Conservation (phyloP, 2,329 filamentous ascomycete species). For the Fusarium pseudonygamai region DNA sequence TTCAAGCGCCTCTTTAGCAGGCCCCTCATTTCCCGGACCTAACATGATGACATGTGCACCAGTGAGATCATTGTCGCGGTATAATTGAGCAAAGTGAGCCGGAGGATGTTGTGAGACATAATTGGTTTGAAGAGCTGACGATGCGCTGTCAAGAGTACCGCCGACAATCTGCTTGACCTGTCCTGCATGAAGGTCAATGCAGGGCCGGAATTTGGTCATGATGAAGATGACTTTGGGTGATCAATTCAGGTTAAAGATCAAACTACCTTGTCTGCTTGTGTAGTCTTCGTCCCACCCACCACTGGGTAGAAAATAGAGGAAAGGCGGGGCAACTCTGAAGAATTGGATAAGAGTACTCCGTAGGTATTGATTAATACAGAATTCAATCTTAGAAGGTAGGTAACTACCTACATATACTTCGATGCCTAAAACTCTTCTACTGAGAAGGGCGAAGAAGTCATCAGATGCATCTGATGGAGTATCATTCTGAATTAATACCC, state of each 20-base stretch:
- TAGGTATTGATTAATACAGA: background rate
- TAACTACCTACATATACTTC: no score
- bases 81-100: slow-evolving; percentile 82
- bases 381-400: background rate
- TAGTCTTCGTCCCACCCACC: background rate
- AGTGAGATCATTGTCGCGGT: slow-evolving; percentile 75
- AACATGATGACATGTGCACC: slow-evolving; percentile 98
- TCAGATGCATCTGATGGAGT: background rate
- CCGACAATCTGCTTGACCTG: slow-evolving; percentile 99
- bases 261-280: background rate
- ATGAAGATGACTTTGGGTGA: slow-evolving; percentile 13
- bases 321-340: slow-evolving; percentile 26
- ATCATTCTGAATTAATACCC: background rate
- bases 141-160: slow-evolving; percentile 80
- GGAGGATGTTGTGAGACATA: slow-evolving; percentile 88
- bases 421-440: background rate
- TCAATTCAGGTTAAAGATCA: background rate
- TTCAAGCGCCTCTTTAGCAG: slow-evolving; percentile 78
- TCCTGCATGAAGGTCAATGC: slow-evolving; percentile 97
- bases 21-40: slow-evolving; percentile 84
- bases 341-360: background rate
- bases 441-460: no score
- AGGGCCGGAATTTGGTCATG: slow-evolving; percentile 96
- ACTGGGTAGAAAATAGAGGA: slow-evolving; percentile 22
- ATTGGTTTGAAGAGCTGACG: slow-evolving; percentile 82